phyloP scores from a whole-genome alignment of 768 basidiomycete species.

The Mycena venus region DNA sequence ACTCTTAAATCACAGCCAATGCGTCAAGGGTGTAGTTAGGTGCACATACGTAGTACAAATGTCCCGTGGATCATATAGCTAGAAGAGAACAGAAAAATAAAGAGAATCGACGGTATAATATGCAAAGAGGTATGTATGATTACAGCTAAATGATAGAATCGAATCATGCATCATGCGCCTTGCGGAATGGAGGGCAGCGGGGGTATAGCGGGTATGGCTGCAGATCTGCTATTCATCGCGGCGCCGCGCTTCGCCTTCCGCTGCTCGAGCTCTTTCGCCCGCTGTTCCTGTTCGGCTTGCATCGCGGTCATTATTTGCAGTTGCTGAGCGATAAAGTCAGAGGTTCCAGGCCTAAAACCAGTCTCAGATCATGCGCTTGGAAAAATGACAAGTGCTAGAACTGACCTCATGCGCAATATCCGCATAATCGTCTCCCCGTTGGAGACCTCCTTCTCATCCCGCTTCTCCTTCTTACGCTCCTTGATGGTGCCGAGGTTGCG shows the following conservation, averaged over 20 bases:
- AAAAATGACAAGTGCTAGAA: background rate
- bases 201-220: conserved; percentile 19
- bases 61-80: conserved; percentile 27
- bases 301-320: conserved; percentile 85
- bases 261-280: conserved; percentile 71
- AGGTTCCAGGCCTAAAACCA: conserved; percentile 74
- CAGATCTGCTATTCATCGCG: conserved; percentile 43
- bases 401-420: conserved; percentile 94
- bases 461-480: conserved; percentile 93
- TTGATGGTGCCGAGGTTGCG: conserved; percentile 97
- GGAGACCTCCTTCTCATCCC: conserved; percentile 80
- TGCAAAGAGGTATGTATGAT: conserved; percentile 25
- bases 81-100: background rate
- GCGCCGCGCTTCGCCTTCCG: conserved; percentile 73
- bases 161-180: background rate
- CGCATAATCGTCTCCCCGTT: conserved; percentile 94
- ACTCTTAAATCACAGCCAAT: background rate
- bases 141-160: conserved; percentile 12
- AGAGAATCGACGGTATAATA: conserved; percentile 26
- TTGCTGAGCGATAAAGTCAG: conserved; percentile 91
- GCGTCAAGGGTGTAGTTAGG: conserved; percentile 5
- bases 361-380: background rate
- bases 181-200: conserved; percentile 19
- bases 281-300: conserved; percentile 85
- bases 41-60: conserved; percentile 24